A percentile compares a stretch with the other conserved stretches of the same genome.
Evolutionary conservation across 768 basidiomycete genomes (phyloP).

Genomic region (Rhodotorula toruloides): DNA sequence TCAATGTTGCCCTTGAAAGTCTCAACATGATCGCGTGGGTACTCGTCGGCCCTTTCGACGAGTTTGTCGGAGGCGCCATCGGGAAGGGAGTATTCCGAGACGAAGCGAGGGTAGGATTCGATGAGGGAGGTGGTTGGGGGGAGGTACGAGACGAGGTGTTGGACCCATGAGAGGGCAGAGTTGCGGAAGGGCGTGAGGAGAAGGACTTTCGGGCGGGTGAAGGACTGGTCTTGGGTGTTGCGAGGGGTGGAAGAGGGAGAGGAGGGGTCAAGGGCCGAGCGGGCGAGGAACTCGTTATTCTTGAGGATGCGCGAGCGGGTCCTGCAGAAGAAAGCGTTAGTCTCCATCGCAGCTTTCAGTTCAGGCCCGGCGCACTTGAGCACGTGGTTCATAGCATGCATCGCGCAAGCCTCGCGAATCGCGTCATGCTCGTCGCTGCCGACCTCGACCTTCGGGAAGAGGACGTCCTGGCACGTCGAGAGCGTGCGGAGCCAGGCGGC

Average conservation of each 20-base stretch:
- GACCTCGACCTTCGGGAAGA: slow-evolving; percentile 61
- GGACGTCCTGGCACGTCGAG: slow-evolving; percentile 65
- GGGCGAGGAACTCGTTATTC: slow-evolving; percentile 86
- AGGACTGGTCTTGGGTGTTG: slow-evolving; percentile 85
- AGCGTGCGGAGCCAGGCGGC: slow-evolving; percentile 23
- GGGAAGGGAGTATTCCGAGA: slow-evolving; percentile 75
- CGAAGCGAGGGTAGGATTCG: slow-evolving; percentile 79
- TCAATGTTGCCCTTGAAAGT: slow-evolving; percentile 96
- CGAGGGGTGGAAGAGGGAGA: slow-evolving; percentile 49
- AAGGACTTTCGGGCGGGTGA: slow-evolving; percentile 90
- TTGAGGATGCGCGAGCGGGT: slow-evolving; percentile 84
- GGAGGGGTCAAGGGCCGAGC: slow-evolving; percentile 56
- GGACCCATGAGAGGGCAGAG: slow-evolving; percentile 73
- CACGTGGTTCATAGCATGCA: slow-evolving; percentile 84
- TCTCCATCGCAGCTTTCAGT: neutral
- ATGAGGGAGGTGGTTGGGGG: slow-evolving; percentile 51
- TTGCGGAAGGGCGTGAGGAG: slow-evolving; percentile 90
- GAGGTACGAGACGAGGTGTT: slow-evolving; percentile 55
- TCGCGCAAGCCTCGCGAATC: slow-evolving; percentile 63
- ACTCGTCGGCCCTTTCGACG: slow-evolving; percentile 60
- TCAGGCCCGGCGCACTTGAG: slow-evolving; percentile 59
- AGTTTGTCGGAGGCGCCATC: slow-evolving; percentile 74
- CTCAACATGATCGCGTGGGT: slow-evolving; percentile 82
- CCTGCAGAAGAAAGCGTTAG: slow-evolving; percentile 52
- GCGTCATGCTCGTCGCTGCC: slow-evolving; percentile 55